Percentiles rank a stretch among this genome's conserved stretches.
phyloP scores from a whole-genome alignment of 1,139 yeast species.

The Debaryomyces nepalensis region DNA sequence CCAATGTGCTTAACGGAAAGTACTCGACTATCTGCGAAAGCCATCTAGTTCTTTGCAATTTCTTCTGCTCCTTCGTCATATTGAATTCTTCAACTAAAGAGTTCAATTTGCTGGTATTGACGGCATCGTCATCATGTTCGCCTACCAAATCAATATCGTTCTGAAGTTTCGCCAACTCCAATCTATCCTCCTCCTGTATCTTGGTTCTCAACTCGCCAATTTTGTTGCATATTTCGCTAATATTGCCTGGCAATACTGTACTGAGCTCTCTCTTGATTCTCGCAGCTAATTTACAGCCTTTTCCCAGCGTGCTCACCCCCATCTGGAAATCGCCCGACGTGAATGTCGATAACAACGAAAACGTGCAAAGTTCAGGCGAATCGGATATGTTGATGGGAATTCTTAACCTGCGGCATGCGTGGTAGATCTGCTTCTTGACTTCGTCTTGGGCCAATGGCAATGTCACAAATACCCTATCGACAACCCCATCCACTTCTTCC shows the following conservation, averaged over 20 bases:
- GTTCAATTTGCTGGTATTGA: conserved; percentile 62
- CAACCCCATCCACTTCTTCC: conserved; percentile 59
- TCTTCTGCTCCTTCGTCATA: conserved; percentile 56
- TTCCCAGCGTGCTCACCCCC: conserved; percentile 86
- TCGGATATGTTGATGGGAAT: conserved; percentile 86
- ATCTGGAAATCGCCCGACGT: conserved; percentile 76
- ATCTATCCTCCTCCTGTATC: conserved; percentile 59
- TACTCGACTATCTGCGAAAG: conserved; percentile 89
- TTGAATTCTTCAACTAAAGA: conserved; percentile 63
- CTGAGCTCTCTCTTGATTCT: conserved; percentile 78
- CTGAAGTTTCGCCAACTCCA: conserved; percentile 25
- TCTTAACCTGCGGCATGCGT: conserved; percentile 59
- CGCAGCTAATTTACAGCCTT: conserved; percentile 86
- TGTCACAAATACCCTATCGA: conserved; percentile 77
- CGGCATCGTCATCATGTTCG: conserved; percentile 72
- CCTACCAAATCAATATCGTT: conserved; percentile 45
- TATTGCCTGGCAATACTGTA: conserved; percentile 65
- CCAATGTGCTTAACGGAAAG: conserved; percentile 73
- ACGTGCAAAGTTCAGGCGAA: conserved; percentile 71
- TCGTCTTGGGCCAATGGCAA: conserved; percentile 33
- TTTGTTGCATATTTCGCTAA: conserved; percentile 68
- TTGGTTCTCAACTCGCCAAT: conserved; percentile 67
- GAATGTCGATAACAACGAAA: conserved; percentile 75
- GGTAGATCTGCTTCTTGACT: conserved; percentile 45
- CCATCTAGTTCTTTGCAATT: conserved; percentile 76